Conservation (phyloP, 192 early-diverging fungal species). For the Backusella psychrophila region DNA sequence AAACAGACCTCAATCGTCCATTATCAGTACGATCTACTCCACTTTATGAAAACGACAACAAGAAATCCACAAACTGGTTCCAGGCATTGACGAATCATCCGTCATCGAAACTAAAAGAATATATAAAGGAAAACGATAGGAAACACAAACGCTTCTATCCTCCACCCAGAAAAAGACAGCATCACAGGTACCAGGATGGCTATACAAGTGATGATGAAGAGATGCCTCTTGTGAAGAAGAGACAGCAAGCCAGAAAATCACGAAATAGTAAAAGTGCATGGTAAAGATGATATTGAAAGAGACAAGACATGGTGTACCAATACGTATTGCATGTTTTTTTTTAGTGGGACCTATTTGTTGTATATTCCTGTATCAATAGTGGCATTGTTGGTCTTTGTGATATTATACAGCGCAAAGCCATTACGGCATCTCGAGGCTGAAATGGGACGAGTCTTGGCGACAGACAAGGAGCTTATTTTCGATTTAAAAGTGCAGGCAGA, state of each 20-base stretch:
- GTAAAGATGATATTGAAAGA: slow-evolving; percentile 3
- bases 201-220: slow-evolving; percentile 38
- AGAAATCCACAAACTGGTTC: neutral
- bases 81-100: slow-evolving; percentile 6
- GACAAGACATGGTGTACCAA: neutral
- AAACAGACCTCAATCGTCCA: slow-evolving; percentile 1
- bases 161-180: neutral
- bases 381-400: neutral
- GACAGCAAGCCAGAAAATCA: neutral
- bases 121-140: neutral
- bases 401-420: slow-evolving; percentile 18
- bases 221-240: slow-evolving; percentile 9
- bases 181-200: slow-evolving; percentile 3
- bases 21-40: slow-evolving; percentile 18
- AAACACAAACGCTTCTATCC: neutral
- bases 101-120: neutral
- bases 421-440: slow-evolving; percentile 26
- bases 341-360: neutral
- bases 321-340: neutral
- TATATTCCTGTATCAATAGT: neutral
- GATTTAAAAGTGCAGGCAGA: slow-evolving; percentile 57
- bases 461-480: slow-evolving; percentile 68
- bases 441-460: slow-evolving; percentile 58
- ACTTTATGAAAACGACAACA: neutral
- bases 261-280: slow-evolving; percentile 11